Base-by-base conservation (phyloP, 2,329 filamentous ascomycete genomes). In the Cytospora piceicola region DNA sequence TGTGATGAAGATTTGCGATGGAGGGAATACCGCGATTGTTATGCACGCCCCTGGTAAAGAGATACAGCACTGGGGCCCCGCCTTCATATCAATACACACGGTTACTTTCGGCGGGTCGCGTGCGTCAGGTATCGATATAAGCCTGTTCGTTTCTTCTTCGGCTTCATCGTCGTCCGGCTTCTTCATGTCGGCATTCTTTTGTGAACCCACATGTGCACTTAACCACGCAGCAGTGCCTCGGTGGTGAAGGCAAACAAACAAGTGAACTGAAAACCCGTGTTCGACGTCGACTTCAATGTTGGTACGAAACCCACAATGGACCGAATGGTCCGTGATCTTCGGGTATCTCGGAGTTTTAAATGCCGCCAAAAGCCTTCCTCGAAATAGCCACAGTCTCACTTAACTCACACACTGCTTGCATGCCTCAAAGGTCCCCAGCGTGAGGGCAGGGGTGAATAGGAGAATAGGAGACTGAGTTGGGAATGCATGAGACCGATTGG, bases 91-190 rank as follows among this genome's bases (percentile, higher is more conserved):
- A 22, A 46, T n/a, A 46, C 8, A 20, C 42, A 46, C n/a, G 1
- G 46, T 49, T 49, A n/a, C 46, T n/a, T 49, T 22, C 14, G 46
- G n/a, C 42, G 42, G 42, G 42, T 49, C 42, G 42, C n/a, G n/a
- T n/a, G n/a, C 9, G 46, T 49, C 46, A 9, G 46, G 46, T n/a
- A n/a, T 22, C 11, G n/a, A 49, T 22, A 14, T 14, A 49, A 49
- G 46, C 46, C 24, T 49, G 3, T 4, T 49, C 24, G n/a, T 22
- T 49, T 49, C 8, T 22, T 49, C 20, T 24, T n/a, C 20, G 42
- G 4, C 9, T 46, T 22, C 3, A 22, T 7, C 8, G 20, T 11
- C 20, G 15, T 22, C 20, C 42, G 36, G 17, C 36, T 15, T 15
- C 36, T 4, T 39, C 15, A 39, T 15, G 36, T 17, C 36, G 15